phyloP scores from a whole-genome alignment of 2,329 filamentous ascomycete species.

The Ophiostoma australiae region DNA sequence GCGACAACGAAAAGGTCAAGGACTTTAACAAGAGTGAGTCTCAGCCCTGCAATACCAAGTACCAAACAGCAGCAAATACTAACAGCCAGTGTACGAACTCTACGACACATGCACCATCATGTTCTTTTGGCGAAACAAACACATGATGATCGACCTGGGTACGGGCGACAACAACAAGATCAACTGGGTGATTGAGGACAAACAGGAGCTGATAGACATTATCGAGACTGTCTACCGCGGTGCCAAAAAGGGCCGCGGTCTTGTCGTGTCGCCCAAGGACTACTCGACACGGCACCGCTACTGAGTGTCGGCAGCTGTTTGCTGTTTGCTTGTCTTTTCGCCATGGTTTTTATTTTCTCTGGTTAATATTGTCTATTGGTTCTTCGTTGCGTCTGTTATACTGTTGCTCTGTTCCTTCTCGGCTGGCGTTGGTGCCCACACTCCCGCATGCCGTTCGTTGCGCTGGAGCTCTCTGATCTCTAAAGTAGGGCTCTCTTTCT shows the following conservation, averaged over 20 bases:
- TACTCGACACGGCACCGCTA: constrained; percentile 65
- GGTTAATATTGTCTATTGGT: background rate
- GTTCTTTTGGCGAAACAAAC: constrained; percentile 91
- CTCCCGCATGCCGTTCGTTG: background rate
- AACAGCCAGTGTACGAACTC: constrained; percentile 72
- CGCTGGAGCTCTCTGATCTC: background rate
- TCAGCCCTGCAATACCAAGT: constrained; percentile 45
- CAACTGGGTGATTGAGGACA: constrained; percentile 65
- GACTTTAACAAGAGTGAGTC: constrained; percentile 68
- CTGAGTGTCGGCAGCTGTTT: constrained; percentile 33
- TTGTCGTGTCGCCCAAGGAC: constrained; percentile 93
- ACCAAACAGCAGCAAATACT: constrained; percentile 38
- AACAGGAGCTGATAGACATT: constrained; percentile 97
- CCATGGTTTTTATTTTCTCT: background rate
- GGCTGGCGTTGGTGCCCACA: background rate
- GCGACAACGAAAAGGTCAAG: constrained; percentile 83
- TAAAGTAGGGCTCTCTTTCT: background rate
- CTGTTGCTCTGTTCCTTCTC: background rate
- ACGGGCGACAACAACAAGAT: constrained; percentile 87
- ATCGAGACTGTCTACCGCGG: constrained; percentile 96
- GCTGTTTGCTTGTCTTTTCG: background rate
- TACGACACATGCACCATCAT: constrained; percentile 78
- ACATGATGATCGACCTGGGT: constrained; percentile 97
- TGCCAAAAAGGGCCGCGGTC: constrained; percentile 95
- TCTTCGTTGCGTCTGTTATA: background rate